phyloP scores from a whole-genome alignment of 164 flowering plant species.

The Tetrastigma voinierianum region DNA sequence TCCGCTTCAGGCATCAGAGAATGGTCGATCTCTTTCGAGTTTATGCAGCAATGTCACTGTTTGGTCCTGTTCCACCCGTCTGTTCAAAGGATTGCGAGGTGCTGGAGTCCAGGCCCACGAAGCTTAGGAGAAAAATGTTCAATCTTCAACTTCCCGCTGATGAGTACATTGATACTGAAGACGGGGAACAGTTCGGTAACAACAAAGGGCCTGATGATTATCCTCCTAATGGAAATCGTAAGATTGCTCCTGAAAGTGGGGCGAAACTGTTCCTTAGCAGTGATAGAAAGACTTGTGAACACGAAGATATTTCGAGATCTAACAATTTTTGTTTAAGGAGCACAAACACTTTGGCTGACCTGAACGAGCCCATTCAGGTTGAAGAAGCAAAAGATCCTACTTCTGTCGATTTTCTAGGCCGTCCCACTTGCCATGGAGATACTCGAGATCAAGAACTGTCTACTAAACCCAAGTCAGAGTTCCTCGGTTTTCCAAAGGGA shows the following conservation, averaged over 20 bases:
- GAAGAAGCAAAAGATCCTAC: slow-evolving; percentile 46
- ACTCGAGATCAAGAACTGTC: slow-evolving; percentile 17
- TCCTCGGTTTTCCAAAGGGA: slow-evolving; percentile 25
- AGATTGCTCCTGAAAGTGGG: slow-evolving; percentile 25
- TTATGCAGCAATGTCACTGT: slow-evolving; percentile 41
- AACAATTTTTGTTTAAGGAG: slow-evolving; percentile 21
- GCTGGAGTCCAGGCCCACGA: slow-evolving; percentile 56
- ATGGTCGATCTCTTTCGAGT: slow-evolving; percentile 40
- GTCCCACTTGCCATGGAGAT: slow-evolving; percentile 17
- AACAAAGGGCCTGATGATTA: slow-evolving; percentile 24
- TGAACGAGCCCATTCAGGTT: slow-evolving; percentile 68
- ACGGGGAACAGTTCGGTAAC: slow-evolving; percentile 33
- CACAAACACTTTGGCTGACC: slow-evolving; percentile 51
- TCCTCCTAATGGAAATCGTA: slow-evolving; percentile 20
- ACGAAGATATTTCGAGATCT: slow-evolving; percentile 30
- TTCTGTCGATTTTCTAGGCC: slow-evolving; percentile 34
- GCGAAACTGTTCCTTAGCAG: slow-evolving; percentile 30
- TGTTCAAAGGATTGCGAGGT: slow-evolving; percentile 40
- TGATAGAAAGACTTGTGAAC: slow-evolving; percentile 20
- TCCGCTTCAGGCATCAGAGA: slow-evolving; percentile 44
- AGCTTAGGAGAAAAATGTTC: slow-evolving; percentile 57
- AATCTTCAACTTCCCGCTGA: slow-evolving; percentile 92
- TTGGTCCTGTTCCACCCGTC: slow-evolving; percentile 22
- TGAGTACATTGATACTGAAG: slow-evolving; percentile 72
- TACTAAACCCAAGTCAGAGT: slow-evolving; percentile 21